Evolutionary conservation across 2,329 filamentous ascomycete species (phyloP), one percentile per base, ranked within the genome.

Genomic region (Epicoccum nigrum): DNA sequence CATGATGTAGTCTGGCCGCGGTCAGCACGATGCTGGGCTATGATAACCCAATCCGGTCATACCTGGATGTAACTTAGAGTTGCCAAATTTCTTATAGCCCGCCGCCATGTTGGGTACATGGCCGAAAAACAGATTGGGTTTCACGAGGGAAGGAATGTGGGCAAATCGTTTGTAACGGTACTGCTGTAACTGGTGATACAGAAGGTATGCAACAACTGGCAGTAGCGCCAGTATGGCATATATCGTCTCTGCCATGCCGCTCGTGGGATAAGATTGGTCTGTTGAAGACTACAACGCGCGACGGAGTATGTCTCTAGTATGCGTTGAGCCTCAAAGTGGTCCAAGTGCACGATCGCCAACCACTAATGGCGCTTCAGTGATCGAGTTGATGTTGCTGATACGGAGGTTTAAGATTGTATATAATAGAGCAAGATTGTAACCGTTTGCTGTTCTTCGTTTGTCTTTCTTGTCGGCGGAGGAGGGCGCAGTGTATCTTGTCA

Each of bases 1-100:
- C 7, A 72, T 56, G 12, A 71, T 55, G 49, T 74, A 73, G 43
- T 74, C 71, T 74, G 21, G 8, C 2, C 13, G 8, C 8, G 12
- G 6, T 33, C 27, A 51, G 37, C 7, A 16, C n/a, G 6, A 9
- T 35, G 9, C 6, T n/a, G 16, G 1, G 4, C 9, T 13, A 7
- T 4, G 30, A 45, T 7, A 7, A 40, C 7, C 13, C 11, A 16
- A 17, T 4, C 58, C 28, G 5, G 5, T 30, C 28, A 9, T 44
- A 71, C 70, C 69, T 39, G 60, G 57, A 55, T 73, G 70, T 7
- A 62, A 52, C 20, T 56, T 55, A 4, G 48, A 45, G 28, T 69
- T 65, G 15, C 65, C 66, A 30, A 55, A 38, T 20, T 59, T 65
- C 15, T 62, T 64, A 43, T 62, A 68, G 7, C 62, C 62, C 4